Evolutionary conservation across 176 grass and related monocot genomes (phyloP), one percentile per base, ranked within the genome.

Genomic region (Dendrocalamus sinicus): DNA sequence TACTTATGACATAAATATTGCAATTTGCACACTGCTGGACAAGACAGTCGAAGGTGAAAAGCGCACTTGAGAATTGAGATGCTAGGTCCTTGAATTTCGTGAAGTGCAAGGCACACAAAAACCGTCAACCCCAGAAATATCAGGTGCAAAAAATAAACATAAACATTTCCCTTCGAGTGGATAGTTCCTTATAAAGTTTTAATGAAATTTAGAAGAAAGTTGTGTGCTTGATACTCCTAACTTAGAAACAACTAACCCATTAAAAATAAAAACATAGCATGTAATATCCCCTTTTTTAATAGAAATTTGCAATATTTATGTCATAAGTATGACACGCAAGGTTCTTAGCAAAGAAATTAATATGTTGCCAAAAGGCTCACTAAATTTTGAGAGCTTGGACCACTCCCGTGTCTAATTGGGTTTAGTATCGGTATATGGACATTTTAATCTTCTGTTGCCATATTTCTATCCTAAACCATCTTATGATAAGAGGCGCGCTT

Each of bases 401-500:
- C 24, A 35, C 9, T 7, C 4, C 58, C 40, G 3, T 78, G 40
- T 78, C 40, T 30, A 63, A 16, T 63, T 78, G 76, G 22, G 57
- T n/a, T 19, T 58, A 62, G 55, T 23, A 46, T 64, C 5, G 4
- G 8, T 43, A 28, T 28, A 78, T 63, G 19, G 23, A 15, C 24
- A 78, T 63, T 70, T 78, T 63, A 78, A 44, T 78, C 7, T 19
- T 78, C 23, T 78, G 41, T 78, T 41, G 22, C 37, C 19, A 41
- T 59, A 59, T 41, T 59, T 77, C 32, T 4, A 26, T 47, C 43
- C n/a, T 78, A 62, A 10, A 63, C 61, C 44, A 9, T 78, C 8
- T 47, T 78, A 30, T 44, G 30, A 67, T 12, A 28, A 32, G 63
- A 48, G n/a, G 70, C 4, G n/a, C 1, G 9, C 22, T 71, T 46